A percentile compares a stretch with the other conserved stretches of the same genome.
Evolutionary conservation across 768 basidiomycete genomes (phyloP).

Genomic region (Psilocybe cyanescens): DNA sequence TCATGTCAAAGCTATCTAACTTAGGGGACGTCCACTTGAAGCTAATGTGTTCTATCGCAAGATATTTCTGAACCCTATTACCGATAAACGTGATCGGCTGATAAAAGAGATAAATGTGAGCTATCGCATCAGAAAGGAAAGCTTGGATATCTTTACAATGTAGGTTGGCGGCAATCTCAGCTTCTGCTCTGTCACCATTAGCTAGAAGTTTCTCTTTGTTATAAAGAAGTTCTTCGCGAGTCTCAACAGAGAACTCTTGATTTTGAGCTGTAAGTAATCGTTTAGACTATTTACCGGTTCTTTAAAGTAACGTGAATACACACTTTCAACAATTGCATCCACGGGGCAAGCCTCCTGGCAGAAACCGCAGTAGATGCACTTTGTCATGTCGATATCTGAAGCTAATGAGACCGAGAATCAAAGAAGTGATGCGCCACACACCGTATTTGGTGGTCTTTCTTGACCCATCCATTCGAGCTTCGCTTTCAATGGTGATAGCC

Average conservation of each 20-base stretch:
- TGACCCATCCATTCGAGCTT: constrained; percentile 93
- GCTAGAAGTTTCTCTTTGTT: constrained; percentile 99
- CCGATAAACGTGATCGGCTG: constrained; percentile 90
- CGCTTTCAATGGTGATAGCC: constrained; percentile 99
- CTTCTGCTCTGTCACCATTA: constrained; percentile 95
- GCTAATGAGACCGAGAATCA: constrained; percentile 5
- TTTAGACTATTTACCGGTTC: constrained; percentile 8
- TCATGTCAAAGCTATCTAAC: background rate
- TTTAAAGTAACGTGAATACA: constrained; percentile 32
- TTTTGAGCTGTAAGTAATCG: constrained; percentile 75
- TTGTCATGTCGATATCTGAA: constrained; percentile 98
- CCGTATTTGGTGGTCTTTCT: constrained; percentile 98
- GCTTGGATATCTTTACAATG: constrained; percentile 54
- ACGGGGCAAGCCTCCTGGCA: constrained; percentile 99
- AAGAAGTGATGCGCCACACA: constrained; percentile 34
- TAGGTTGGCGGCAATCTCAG: constrained; percentile 96
- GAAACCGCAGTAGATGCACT: constrained; percentile 99
- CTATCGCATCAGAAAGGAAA: constrained; percentile 19
- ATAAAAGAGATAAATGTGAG: constrained; percentile 25
- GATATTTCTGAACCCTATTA: constrained; percentile 34
- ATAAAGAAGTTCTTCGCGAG: constrained; percentile 96
- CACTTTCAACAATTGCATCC: constrained; percentile 99
- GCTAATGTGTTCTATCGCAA: background rate
- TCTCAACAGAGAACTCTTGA: constrained; percentile 96
- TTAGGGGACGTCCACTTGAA: background rate